Base-by-base conservation (phyloP, 2,329 filamentous ascomycete species). In the Colletotrichum camelliae region DNA sequence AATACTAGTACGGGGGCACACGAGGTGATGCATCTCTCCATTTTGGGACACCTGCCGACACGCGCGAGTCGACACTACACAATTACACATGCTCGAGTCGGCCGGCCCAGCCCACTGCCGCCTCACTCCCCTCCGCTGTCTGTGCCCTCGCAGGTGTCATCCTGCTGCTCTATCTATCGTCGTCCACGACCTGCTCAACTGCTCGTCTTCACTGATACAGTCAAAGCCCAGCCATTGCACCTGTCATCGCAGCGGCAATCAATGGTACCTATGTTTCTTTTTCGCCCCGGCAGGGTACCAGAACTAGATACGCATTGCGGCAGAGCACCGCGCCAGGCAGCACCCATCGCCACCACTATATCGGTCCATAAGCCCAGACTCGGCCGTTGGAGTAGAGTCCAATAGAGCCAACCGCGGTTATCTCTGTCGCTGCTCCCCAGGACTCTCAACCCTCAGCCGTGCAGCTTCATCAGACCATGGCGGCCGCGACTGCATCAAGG, bases 71-170 rank as follows among this genome's bases (percentile, higher is more conserved):
- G 24, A 60, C 61, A 64, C 58, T 43, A 48, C 43, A 13, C 71
- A 39, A 58, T 72, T 43, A 65, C 64, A 72, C 73, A 68, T 64
- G 62, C 69, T 68, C 69, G 15, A 75, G 73, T 58, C 62, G 73
- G 39, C 73, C 39, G 55, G 69, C 31, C 72, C 29, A 61, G 69
- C 68, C 64, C 62, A 43, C 15, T 27, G 31, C 31, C 61, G 73
- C 62, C 35, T 68, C 57, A 48, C 27, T 58, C 57, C 43, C 43
- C 29, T 62, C 57, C 12, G 21, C 39, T 48, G 39, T 48, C 39
- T 48, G 39, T 48, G 39, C 39, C 39, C 39, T n/a, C 39, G 18
- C 39, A n/a, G 39, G n/a, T 48, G 39, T 48, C 18, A 18, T n/a
- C 9, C 9, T 43, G 39, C 39, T n/a, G 39, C 18, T 43, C 39